Base-by-base conservation (phyloP, 495 filamentous ascomycete species). In the Penicillium nucicola region DNA sequence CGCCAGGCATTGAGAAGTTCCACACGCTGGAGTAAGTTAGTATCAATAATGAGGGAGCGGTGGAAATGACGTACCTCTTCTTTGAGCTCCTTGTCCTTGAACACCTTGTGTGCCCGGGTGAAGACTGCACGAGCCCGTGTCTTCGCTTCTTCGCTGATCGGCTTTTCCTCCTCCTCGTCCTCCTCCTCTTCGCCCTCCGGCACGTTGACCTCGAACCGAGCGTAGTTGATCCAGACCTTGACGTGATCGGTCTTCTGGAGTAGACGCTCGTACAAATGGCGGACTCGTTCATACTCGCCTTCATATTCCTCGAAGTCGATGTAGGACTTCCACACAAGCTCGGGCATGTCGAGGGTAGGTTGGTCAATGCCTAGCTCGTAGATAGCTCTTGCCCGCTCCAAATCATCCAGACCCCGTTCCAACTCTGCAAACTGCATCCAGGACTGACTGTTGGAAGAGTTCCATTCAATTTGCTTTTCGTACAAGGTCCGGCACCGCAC, bases 221-320 rank as follows among this genome's bases (percentile, higher is more conserved):
- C 95, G 70, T 92, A 98, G 64, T 84, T 87, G 73, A 91, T 96
- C 93, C 93, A 98, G 44, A 98, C 93, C 78, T 97, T 97, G 75
- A 96, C 89, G 62, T 98, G 95, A 64, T 90, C 87, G 14, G 95
- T 95, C 83, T 92, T 96, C 64, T 89, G 74, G 31, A 98, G 77
- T 18, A 98, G 76, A 19, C 93, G 82, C 72, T 97, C 93, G 71
- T 97, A 98, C 42, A 98, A 72, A n/a, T 73, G 65, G 38, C 93
- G 78, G 2, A 90, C 85, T 28, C 82, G 77, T 25, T 89, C 90
- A 69, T 89, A 95, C 67, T 97, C 90, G 45, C 85, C 87, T 64
- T 92, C 87, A 52, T 95, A 87, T 62, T 96, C 92, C 69, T 97
- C 95, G 61, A 97, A 98, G 70, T 97, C 92, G 61, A 98, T 97